phyloP scores from a whole-genome alignment of 2,329 filamentous ascomycete species.

The Fusarium beomiforme region DNA sequence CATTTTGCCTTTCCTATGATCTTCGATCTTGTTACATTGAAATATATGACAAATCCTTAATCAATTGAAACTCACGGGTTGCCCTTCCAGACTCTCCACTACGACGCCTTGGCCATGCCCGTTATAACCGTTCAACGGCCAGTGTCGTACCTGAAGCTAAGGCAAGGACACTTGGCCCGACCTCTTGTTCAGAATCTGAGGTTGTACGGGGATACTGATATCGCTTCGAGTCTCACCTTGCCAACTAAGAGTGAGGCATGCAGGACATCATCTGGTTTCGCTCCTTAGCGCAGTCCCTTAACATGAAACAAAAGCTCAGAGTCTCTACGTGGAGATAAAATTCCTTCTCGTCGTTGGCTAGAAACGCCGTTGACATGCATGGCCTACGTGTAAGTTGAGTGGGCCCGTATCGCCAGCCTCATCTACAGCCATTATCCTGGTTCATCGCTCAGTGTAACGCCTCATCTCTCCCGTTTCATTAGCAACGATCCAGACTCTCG shows the following conservation, averaged over 20 bases:
- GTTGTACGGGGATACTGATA: background rate
- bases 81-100: conserved; percentile 5
- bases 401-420: conserved; percentile 37
- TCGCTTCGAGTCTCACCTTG: conserved; percentile 4
- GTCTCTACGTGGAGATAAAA: conserved; percentile 9
- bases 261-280: conserved; percentile 21
- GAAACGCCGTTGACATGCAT: conserved; percentile 2
- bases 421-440: conserved; percentile 43
- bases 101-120: conserved; percentile 15
- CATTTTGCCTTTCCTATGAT: conserved; percentile 4
- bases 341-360: background rate
- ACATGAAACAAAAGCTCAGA: conserved; percentile 28
- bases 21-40: conserved; percentile 26
- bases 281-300: conserved; percentile 4
- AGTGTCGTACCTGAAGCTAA: conserved; percentile 6
- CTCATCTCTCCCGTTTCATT: conserved; percentile 32
- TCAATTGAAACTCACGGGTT: conserved; percentile 6
- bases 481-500: conserved; percentile 30
- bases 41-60: background rate
- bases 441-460: conserved; percentile 6
- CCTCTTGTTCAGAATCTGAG: background rate
- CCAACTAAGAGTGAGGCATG: conserved; percentile 22
- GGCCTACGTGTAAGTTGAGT: conserved; percentile 30
- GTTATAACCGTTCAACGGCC: conserved; percentile 14
- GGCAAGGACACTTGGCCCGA: background rate